Evolutionary conservation across 2,329 filamentous ascomycete genomes (phyloP).

Genomic region (Dactylellina cionopaga): DNA sequence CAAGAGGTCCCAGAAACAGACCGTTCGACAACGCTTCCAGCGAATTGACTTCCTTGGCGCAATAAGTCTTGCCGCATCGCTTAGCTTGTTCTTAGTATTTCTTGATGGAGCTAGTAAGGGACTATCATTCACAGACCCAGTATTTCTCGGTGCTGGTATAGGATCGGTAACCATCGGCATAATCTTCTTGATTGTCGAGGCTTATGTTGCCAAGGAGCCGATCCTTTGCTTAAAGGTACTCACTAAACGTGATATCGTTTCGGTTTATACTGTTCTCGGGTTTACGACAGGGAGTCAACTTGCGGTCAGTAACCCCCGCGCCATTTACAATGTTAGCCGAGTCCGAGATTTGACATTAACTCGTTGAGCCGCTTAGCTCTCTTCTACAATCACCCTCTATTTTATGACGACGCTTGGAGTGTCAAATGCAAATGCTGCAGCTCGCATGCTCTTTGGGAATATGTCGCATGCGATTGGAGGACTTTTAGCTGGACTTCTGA

Average conservation of each 20-base stretch:
- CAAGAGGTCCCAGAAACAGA: neutral
- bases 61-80: constrained; percentile 24
- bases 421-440: constrained; percentile 69
- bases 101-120: constrained; percentile 36
- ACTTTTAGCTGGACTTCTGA: constrained; percentile 70
- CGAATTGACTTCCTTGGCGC: constrained; percentile 45
- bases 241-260: constrained; percentile 65
- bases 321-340: neutral
- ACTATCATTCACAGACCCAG: neutral
- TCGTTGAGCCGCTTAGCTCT: constrained; percentile 62
- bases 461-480: constrained; percentile 74
- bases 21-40: constrained; percentile 32
- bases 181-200: constrained; percentile 23
- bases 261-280: constrained; percentile 66
- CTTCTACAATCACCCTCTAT: constrained; percentile 75
- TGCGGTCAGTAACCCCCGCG: constrained; percentile 12
- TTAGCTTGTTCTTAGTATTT: constrained; percentile 36
- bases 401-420: constrained; percentile 72
- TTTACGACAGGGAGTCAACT: constrained; percentile 42
- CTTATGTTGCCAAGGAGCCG: constrained; percentile 65
- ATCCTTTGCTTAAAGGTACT: constrained; percentile 70
- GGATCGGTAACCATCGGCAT: constrained; percentile 17
- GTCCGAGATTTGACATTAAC: neutral
- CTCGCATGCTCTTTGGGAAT: constrained; percentile 74
- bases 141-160: constrained; percentile 19